Conservation (phyloP, 116 monocot species). For the Cymodocea nodosa region DNA sequence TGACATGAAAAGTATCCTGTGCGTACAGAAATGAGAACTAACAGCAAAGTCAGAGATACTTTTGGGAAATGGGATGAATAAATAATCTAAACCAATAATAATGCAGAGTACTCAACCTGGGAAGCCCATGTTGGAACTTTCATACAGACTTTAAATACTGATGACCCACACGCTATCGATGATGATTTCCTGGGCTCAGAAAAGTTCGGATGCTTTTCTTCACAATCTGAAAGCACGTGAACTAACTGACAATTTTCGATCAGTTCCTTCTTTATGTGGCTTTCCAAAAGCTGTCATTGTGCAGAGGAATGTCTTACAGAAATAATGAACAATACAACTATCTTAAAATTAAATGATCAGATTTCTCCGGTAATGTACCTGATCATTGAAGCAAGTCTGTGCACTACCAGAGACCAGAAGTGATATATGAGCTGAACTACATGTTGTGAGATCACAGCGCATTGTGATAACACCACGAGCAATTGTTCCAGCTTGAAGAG, state of each 20-base stretch:
- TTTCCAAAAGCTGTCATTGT: slow-evolving; percentile 66
- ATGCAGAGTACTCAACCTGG: slow-evolving; percentile 40
- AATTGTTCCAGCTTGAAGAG: slow-evolving; percentile 73
- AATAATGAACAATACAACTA: not conserved
- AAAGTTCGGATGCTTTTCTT: slow-evolving; percentile 28
- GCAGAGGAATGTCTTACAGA: not conserved
- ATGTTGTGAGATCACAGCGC: slow-evolving; percentile 92
- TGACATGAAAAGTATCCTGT: no score
- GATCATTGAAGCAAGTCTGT: slow-evolving; percentile 93
- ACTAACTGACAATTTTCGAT: slow-evolving; percentile 80
- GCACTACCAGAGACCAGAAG: slow-evolving; percentile 93
- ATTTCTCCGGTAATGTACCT: slow-evolving; percentile 27
- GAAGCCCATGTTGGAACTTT: slow-evolving; percentile 88
- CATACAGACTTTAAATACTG: slow-evolving; percentile 85
- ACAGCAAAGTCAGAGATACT: no score
- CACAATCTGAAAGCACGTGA: slow-evolving; percentile 32
- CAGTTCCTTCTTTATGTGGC: slow-evolving; percentile 83
- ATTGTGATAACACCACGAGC: slow-evolving; percentile 94
- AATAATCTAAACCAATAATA: not conserved
- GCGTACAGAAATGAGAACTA: no score
- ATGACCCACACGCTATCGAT: slow-evolving; percentile 72
- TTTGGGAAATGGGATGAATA: no score
- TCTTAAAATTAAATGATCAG: not conserved
- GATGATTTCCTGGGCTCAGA: slow-evolving; percentile 48
- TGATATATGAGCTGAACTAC: slow-evolving; percentile 83